These are phyloP conservation scores for Senna siamea DNA, from an alignment of 306 rosid genomes.

Conservation along the genomic window DNA sequence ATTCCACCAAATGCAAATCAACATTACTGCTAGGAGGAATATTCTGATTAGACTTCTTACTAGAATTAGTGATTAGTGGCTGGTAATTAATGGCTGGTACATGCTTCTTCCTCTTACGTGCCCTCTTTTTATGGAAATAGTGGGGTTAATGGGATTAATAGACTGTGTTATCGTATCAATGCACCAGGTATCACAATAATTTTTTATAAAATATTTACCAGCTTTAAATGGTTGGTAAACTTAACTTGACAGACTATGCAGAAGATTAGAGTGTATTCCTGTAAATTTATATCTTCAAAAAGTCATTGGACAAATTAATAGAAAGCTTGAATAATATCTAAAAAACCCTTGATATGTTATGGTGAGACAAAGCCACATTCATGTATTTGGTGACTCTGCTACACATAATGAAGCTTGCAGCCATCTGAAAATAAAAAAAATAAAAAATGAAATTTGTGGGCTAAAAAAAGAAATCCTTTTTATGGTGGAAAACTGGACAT, in stretches of 20 bases:
- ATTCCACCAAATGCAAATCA: too few relatives aligned
- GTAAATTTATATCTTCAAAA: not conserved
- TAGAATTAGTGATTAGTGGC: too few relatives aligned
- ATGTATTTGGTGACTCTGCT: not conserved
- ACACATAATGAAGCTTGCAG: not conserved
- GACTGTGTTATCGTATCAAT: too few relatives aligned
- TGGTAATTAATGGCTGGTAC: too few relatives aligned
- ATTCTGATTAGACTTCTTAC: too few relatives aligned
- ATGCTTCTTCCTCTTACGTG: too few relatives aligned
- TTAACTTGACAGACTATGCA: not conserved
- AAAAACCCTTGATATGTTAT: not conserved
- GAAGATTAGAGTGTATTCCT: not conserved
- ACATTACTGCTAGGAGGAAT: too few relatives aligned
- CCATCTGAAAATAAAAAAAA: not conserved
- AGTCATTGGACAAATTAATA: not conserved
- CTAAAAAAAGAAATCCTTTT: not conserved
- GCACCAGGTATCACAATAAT: too few relatives aligned
- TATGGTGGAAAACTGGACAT: not conserved
- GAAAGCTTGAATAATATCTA: not conserved
- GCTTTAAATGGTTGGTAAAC: not conserved
- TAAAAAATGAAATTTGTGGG: not conserved
- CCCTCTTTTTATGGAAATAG: too few relatives aligned
- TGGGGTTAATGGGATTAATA: too few relatives aligned
- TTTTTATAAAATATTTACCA: not conserved
- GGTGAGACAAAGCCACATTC: not conserved